phyloP scores from a whole-genome alignment of 257 asterid genomes.

The Misopates orontium region DNA sequence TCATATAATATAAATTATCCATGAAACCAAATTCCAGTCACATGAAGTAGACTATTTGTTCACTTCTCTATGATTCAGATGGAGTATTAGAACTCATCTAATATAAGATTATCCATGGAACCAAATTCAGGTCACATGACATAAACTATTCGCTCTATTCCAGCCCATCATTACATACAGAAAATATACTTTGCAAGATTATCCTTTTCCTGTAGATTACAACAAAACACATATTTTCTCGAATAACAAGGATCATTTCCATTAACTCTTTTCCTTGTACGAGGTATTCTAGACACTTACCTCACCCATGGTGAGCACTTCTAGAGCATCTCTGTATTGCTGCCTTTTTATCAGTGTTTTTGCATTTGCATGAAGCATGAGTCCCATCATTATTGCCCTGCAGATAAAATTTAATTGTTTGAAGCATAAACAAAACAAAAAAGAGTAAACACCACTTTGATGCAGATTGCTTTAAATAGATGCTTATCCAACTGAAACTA shows the following conservation, averaged over 20 bases:
- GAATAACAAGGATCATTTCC: not conserved
- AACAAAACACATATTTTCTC: not conserved
- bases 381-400: constrained; percentile 98
- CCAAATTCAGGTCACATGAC: not conserved
- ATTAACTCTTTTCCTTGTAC: not conserved
- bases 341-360: constrained; percentile 67
- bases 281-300: constrained; percentile 33
- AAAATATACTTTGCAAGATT: not conserved
- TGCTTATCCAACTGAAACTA: constrained; percentile 9
- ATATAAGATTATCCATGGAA: not conserved
- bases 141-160: not conserved
- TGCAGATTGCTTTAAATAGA: constrained; percentile 13
- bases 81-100: too few species aligned
- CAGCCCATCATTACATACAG: not conserved
- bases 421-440: not conserved
- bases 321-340: constrained; percentile 74
- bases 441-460: not conserved
- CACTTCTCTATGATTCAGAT: too few species aligned
- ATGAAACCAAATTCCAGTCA: too few species aligned
- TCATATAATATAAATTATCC: too few species aligned
- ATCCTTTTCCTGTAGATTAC: not conserved
- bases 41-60: too few species aligned
- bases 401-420: constrained; percentile 18
- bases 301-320: constrained; percentile 96
- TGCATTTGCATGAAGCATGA: constrained; percentile 89